Percentiles rank a stretch among this genome's conserved stretches.
Conservation (phyloP, 75 land plant species). For the Selaginella moellendorffii region DNA sequence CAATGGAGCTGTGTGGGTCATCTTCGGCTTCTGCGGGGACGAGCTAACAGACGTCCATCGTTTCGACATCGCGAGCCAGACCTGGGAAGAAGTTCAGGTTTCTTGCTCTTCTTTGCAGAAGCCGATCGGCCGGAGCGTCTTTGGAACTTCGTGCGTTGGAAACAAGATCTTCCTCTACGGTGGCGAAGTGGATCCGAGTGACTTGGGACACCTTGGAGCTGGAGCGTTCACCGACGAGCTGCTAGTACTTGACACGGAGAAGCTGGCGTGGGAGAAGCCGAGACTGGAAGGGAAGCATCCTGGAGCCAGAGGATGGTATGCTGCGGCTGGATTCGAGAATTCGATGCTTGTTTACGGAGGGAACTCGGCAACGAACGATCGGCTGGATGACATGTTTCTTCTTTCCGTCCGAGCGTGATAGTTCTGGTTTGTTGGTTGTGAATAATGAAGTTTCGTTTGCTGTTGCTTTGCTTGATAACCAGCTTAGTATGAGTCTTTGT, state of each 20-base stretch:
- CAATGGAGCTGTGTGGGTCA: conserved; percentile 54
- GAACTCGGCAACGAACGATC: conserved; percentile 70
- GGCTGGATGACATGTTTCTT: conserved; percentile 64
- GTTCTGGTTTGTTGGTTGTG: too few species aligned
- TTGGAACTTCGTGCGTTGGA: conserved; percentile 40
- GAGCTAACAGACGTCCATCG: conserved; percentile 65
- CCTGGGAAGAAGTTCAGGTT: conserved; percentile 50
- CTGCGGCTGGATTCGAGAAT: conserved; percentile 39
- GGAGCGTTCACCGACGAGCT: conserved; percentile 54
- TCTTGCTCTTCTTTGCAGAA: conserved; percentile 51
- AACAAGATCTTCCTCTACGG: conserved; percentile 51
- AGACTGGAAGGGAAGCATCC: conserved; percentile 37
- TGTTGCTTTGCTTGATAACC: too few species aligned
- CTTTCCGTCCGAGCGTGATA: conserved; percentile 18
- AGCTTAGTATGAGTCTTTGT: too few species aligned
- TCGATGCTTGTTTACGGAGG: conserved; percentile 86
- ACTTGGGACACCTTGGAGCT: conserved; percentile 78
- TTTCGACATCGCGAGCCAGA: conserved; percentile 29
- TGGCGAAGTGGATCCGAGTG: conserved; percentile 88
- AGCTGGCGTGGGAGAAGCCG: conserved; percentile 31
- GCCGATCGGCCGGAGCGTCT: conserved; percentile 67
- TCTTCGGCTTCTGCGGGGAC: conserved; percentile 63
- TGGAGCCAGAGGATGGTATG: conserved; percentile 88
- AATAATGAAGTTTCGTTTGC: too few species aligned
- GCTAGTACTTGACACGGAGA: conserved; percentile 55